Evolutionary conservation across 164 flowering plant genomes (phyloP).

Genomic region (Liriodendron chinense): DNA sequence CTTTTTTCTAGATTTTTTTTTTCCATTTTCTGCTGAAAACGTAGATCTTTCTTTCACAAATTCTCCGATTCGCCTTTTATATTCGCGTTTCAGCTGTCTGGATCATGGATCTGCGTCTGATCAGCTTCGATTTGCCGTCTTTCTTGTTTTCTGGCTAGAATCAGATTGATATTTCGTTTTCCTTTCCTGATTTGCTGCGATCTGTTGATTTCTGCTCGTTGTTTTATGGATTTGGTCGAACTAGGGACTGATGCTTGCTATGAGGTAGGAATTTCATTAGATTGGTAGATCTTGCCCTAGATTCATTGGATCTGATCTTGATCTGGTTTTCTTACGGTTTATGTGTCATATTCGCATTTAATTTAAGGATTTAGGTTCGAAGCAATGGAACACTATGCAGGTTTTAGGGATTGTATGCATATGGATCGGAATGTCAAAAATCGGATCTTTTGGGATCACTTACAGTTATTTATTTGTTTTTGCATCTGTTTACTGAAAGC

Average conservation of each 20-base stretch:
- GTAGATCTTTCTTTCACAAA: background rate
- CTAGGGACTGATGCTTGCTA: background rate
- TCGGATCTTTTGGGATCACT: background rate
- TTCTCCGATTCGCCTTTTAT: background rate
- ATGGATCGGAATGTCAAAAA: background rate
- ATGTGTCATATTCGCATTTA: background rate
- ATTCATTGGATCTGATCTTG: background rate
- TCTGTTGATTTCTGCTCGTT: background rate
- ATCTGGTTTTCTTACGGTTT: background rate
- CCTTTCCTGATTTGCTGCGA: background rate
- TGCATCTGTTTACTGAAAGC: too few relatives aligned
- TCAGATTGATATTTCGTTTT: background rate
- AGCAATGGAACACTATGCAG: background rate
- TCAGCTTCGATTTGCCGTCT: background rate
- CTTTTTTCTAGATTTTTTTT: too few relatives aligned
- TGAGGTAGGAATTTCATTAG: background rate
- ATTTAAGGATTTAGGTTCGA: background rate
- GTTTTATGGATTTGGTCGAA: background rate
- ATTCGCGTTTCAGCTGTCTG: background rate
- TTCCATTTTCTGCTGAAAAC: background rate
- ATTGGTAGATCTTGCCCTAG: background rate
- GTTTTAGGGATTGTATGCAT: background rate
- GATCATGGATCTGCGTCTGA: background rate
- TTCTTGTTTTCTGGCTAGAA: too few relatives aligned
- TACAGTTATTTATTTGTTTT: background rate